Conservation (phyloP, 371 early-diverging fungal species). For the Rhizopus sp. region DNA sequence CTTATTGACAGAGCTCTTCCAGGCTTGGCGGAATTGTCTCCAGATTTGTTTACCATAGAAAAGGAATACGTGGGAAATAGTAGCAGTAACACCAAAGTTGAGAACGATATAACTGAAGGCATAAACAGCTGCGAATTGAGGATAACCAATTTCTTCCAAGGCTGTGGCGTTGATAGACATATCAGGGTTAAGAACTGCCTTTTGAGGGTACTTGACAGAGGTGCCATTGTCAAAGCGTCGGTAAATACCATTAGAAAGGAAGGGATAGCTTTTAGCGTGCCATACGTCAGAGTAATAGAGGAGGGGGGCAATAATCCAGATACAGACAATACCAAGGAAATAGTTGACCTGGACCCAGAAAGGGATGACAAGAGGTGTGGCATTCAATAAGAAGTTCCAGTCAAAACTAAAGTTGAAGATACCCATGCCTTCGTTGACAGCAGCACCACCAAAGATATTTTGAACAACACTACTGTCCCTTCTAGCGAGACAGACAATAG, state of each 20-base stretch:
- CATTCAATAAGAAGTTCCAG: slow-evolving; percentile 50
- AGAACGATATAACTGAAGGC: slow-evolving; percentile 35
- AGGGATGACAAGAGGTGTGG: slow-evolving; percentile 71
- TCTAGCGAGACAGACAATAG: slow-evolving; percentile 46
- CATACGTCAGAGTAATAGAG: slow-evolving; percentile 46
- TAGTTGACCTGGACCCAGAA: slow-evolving; percentile 53
- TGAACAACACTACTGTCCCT: slow-evolving; percentile 51
- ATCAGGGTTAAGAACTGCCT: slow-evolving; percentile 35
- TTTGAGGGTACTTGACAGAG: slow-evolving; percentile 39
- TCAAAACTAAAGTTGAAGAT: slow-evolving; percentile 53
- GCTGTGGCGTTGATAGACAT: slow-evolving; percentile 39
- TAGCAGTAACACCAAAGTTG: slow-evolving; percentile 54
- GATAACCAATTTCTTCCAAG: slow-evolving; percentile 39
- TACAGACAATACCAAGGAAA: slow-evolving; percentile 32
- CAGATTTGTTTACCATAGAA: slow-evolving; percentile 50
- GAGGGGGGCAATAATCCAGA: slow-evolving; percentile 43
- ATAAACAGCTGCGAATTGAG: slow-evolving; percentile 31
- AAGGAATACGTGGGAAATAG: slow-evolving; percentile 50
- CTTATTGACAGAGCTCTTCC: background rate
- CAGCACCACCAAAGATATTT: slow-evolving; percentile 50
- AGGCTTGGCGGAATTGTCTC: background rate
- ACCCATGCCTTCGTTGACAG: slow-evolving; percentile 53
- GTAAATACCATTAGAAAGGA: slow-evolving; percentile 44
- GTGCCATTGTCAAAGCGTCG: slow-evolving; percentile 27
- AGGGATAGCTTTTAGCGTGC: slow-evolving; percentile 50